Percentiles rank a stretch among this genome's conserved stretches.
phyloP scores from a whole-genome alignment of 495 filamentous ascomycete genomes.

The Lindgomyces ingoldianus region DNA sequence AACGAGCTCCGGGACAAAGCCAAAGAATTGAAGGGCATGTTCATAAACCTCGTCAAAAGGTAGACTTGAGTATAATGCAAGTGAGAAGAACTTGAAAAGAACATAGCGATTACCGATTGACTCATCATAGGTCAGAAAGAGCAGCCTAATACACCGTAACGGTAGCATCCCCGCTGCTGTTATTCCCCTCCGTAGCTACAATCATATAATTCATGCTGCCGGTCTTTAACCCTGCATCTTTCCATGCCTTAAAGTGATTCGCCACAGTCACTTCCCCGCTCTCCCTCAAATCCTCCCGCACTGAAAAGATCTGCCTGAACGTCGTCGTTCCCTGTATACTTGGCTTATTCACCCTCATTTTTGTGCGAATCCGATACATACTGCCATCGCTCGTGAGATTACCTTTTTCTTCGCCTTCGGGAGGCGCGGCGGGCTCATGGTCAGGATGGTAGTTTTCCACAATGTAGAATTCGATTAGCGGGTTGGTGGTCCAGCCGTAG shows the following conservation, averaged over 20 bases:
- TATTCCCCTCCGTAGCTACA: slow-evolving; percentile 55
- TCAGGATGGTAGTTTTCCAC: slow-evolving; percentile 59
- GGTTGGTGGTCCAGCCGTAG: slow-evolving; percentile 64
- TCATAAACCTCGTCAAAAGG: too few relatives aligned
- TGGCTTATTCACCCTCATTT: slow-evolving; percentile 43
- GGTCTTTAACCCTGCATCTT: slow-evolving; percentile 41
- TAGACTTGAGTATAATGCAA: too few relatives aligned
- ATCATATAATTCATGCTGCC: slow-evolving; percentile 47
- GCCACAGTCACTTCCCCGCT: slow-evolving; percentile 54
- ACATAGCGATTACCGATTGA: too few relatives aligned
- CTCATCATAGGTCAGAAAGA: too few relatives aligned
- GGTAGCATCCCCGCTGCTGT: slow-evolving; percentile 31
- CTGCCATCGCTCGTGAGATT: slow-evolving; percentile 33
- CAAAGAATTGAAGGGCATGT: too few relatives aligned
- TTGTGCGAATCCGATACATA: slow-evolving; percentile 32
- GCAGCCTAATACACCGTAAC: too few relatives aligned
- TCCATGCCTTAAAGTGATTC: slow-evolving; percentile 46
- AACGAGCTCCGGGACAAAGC: too few relatives aligned
- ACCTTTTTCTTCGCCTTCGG: slow-evolving; percentile 28
- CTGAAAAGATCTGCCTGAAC: slow-evolving; percentile 63
- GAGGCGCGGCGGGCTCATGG: slow-evolving; percentile 48
- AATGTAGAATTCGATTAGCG: slow-evolving; percentile 66
- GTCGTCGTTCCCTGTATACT: slow-evolving; percentile 60
- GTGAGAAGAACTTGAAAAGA: too few relatives aligned
- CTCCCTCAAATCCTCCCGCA: slow-evolving; percentile 55